Evolutionary conservation across 257 asterid genomes (phyloP), one percentile per base, ranked within the genome.

Genomic region (Solanum corneliomulleri): DNA sequence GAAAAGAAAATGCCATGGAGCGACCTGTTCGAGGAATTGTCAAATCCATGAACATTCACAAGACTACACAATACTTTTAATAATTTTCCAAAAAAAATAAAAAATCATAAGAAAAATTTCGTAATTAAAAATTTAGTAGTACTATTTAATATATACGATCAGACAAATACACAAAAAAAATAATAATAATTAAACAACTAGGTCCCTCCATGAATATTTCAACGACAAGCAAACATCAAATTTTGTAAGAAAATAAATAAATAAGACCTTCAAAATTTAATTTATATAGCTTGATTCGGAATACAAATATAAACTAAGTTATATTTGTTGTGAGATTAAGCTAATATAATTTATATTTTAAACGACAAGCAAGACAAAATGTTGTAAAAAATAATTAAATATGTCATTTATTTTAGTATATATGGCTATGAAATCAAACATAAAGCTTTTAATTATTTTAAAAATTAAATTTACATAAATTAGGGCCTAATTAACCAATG

Each of bases 11-110:
- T 15, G 42, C 5, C 15, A 15, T 42, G 33, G 68, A 70, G 84
- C 68, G 74, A 87, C 84, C 82, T 75, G 70, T 56, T 31, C 74
- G 56, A 87, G 66, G 86, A 89, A 70, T 84, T 68, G 87, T 87
- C 87, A 69, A 74, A 29, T 89, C 87, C 74, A 86, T 70, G 60
- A 66, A 31, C 16, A 27, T 47, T 68, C 83, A 76, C 86, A 77
- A 33, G 58, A 42, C 75, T 41, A 47, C 77, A 64, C 42, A 84
- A 15, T 16, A 33, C 77, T 37, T 29, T 31, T 35, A 35, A 9
- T 27, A 77, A 14, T 7, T 10, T 72, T 9, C 45, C 45, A n/a
- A 87, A 29, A 2, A 0, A 33, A 33, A 3, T 3, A 29, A 27
- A 9, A 27, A 44, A 78, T 44, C 2, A 23, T 7, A 23, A 29